Base-by-base conservation (phyloP, 164 flowering plant species). In the Aristolochia contorta region DNA sequence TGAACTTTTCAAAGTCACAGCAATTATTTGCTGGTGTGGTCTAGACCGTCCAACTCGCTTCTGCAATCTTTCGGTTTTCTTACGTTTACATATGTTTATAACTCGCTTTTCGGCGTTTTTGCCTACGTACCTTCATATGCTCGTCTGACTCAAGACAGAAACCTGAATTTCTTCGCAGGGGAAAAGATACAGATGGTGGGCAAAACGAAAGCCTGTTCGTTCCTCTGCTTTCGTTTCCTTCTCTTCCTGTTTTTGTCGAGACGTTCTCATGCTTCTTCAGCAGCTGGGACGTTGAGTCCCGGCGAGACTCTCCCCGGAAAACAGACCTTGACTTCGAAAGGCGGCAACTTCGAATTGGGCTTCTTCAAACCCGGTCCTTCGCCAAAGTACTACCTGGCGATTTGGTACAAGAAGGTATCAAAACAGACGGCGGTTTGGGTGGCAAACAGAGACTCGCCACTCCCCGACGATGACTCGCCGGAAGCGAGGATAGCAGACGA, bases 381-480 rank as follows among this genome's bases (percentile, higher is more conserved):
- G 25, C 59, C n/a, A 8, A 67, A 63, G 4, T 58, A 67, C 60
- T 67, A 72, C 69, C 50, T 66, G 16, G 72, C 59, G 23, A 65
- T 65, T 4, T 66, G 69, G 66, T 72, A 61, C 66, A 65, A 60
- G 24, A 21, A 64, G 54, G 33, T 47, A 52, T 20, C 71, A 7
- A 1, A 15, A 24, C 60, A 55, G 14, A 60, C 68, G 1, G 56
- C 58, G 12, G 69, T 68, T 52, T 74, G 77, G 72, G 67, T 70
- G 12, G 74, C 77, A 12, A 70, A 70, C 51, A 61, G 77, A 59
- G 68, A 74, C 0, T 14, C n/a, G 23, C 74, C 64, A 47, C 45
- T 70, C 19, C 21, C 64, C 64, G 61, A 37, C 43, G 32, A 37
- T 24, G 32, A n/a, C 60, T 45, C 72, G 2, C 16, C 75, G 46